Percentiles rank a stretch among this genome's conserved stretches.
These are phyloP conservation scores for Starmerella bombi DNA, from an alignment of 805 yeast genomes.

Conservation along the genomic window DNA sequence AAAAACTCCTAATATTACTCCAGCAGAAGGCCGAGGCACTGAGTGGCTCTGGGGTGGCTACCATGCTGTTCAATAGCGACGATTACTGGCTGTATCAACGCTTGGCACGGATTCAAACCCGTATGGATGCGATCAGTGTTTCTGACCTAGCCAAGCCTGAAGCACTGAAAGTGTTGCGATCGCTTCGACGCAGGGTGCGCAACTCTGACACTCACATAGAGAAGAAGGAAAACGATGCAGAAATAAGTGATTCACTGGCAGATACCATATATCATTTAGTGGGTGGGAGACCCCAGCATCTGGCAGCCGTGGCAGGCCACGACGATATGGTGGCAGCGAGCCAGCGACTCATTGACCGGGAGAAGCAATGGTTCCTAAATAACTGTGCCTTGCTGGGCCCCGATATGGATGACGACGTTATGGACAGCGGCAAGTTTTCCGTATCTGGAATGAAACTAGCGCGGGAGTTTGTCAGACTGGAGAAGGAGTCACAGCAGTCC, in stretches of 20 bases:
- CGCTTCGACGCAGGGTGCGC: slow-evolving; percentile 31
- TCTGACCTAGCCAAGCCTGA: slow-evolving; percentile 43
- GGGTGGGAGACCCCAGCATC: slow-evolving; percentile 78
- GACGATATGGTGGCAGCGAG: slow-evolving; percentile 39
- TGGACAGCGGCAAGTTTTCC: slow-evolving; percentile 69
- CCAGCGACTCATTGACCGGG: slow-evolving; percentile 59
- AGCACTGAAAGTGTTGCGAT: slow-evolving; percentile 40
- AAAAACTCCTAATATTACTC: slow-evolving; percentile 52
- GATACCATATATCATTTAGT: slow-evolving; percentile 50
- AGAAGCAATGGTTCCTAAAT: slow-evolving; percentile 73
- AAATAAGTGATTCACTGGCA: slow-evolving; percentile 33
- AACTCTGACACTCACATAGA: background rate
- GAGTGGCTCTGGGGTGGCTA: slow-evolving; percentile 58
- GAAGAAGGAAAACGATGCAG: slow-evolving; percentile 27
- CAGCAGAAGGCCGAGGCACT: slow-evolving; percentile 75
- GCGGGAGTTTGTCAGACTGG: slow-evolving; percentile 60
- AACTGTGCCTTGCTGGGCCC: slow-evolving; percentile 68
- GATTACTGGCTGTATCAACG: slow-evolving; percentile 82
- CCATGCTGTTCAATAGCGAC: slow-evolving; percentile 63
- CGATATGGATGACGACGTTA: slow-evolving; percentile 79
- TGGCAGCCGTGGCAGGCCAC: slow-evolving; percentile 42
- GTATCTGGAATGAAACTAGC: slow-evolving; percentile 60
- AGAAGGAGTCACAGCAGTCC: slow-evolving; percentile 26
- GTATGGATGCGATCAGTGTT: slow-evolving; percentile 59
- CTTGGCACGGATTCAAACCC: slow-evolving; percentile 54